phyloP scores from a whole-genome alignment of 148 eudicot genomes.

The Rhododendron griersonianum region DNA sequence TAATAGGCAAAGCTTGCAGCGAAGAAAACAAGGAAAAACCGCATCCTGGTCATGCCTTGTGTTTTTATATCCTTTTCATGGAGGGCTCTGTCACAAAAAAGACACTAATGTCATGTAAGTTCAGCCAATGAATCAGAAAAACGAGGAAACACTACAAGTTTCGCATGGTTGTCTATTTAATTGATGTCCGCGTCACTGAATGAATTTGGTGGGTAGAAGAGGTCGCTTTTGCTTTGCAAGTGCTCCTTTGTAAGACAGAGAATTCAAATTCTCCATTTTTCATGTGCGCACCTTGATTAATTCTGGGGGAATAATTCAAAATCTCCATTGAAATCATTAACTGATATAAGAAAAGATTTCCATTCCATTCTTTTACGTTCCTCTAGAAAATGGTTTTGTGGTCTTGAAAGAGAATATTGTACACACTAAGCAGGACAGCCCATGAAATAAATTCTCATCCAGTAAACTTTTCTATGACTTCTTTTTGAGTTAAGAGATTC shows the following conservation, averaged over 20 bases:
- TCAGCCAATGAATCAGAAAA: not conserved
- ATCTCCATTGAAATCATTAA: not conserved
- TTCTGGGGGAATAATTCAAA: not conserved
- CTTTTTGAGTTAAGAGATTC: not conserved
- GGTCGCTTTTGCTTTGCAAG: slow-evolving; percentile 6
- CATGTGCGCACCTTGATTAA: not conserved
- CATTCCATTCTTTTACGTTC: not conserved
- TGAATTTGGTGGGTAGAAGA: not conserved
- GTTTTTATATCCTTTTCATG: slow-evolving; percentile 76
- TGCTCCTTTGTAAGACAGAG: slow-evolving; percentile 3
- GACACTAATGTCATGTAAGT: not conserved
- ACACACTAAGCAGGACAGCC: not conserved
- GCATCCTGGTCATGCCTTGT: slow-evolving; percentile 82
- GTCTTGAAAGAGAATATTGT: not conserved
- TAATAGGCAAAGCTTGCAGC: slow-evolving; percentile 80
- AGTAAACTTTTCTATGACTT: not conserved
- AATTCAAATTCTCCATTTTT: slow-evolving; percentile 12
- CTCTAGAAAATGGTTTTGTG: not conserved
- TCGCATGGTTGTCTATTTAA: not conserved
- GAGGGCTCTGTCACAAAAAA: slow-evolving; percentile 68
- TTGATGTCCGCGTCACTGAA: not conserved
- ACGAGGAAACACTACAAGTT: not conserved
- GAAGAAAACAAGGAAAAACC: slow-evolving; percentile 72
- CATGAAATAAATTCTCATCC: not conserved
- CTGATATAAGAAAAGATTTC: not conserved